phyloP scores from a whole-genome alignment of 345 rosid species.

The Gossypium anomalum region DNA sequence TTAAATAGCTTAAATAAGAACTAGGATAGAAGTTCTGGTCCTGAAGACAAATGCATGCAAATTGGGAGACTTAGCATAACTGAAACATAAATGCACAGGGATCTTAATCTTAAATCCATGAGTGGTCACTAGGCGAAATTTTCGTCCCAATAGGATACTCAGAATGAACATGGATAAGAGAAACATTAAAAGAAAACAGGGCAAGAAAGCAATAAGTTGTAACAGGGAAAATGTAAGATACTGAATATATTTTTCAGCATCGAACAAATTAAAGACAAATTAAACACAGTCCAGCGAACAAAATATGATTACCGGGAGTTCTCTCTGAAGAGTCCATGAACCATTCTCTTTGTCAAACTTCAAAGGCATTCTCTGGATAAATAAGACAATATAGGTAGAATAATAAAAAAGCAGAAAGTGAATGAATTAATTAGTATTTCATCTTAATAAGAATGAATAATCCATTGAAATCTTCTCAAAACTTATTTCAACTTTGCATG shows the following conservation, averaged over 20 bases:
- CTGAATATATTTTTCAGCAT: not conserved
- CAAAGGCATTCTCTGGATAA: constrained; percentile 65
- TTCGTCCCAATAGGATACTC: too few species aligned
- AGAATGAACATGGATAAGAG: too few species aligned
- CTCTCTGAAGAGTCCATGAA: constrained; percentile 62
- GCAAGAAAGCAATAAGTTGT: too few species aligned
- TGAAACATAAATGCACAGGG: too few species aligned
- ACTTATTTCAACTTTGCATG: not conserved
- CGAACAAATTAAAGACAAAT: not conserved
- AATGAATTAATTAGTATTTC: not conserved
- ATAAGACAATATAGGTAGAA: not conserved
- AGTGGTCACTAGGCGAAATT: too few species aligned
- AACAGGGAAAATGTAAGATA: too few species aligned
- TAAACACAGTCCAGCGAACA: not conserved
- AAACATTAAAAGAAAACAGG: too few species aligned
- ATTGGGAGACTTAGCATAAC: too few species aligned
- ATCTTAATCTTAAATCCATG: too few species aligned
- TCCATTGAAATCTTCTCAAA: not conserved
- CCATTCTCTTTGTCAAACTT: constrained; percentile 48
- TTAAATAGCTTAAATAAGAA: too few species aligned
- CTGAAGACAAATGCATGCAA: too few species aligned
- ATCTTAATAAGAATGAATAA: not conserved
- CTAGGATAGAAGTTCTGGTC: too few species aligned
- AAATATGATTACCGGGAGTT: constrained; percentile 54
- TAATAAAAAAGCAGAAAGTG: not conserved